These are phyloP conservation scores for Scedosporium apiospermum DNA, from an alignment of 2,329 filamentous ascomycete species.

Conservation along the genomic window DNA sequence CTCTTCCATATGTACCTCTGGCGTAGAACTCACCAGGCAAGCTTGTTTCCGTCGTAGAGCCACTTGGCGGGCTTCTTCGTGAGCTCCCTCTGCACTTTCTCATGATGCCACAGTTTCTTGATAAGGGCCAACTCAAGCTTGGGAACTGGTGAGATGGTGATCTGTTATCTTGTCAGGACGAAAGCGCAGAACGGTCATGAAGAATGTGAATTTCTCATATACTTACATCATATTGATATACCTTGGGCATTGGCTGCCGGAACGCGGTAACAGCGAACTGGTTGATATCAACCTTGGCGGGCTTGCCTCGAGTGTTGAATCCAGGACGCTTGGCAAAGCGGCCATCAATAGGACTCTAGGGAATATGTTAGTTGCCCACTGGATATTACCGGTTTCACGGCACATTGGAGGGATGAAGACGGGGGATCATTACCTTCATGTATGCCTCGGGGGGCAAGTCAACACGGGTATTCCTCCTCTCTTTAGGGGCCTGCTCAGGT, in stretches of 20 bases:
- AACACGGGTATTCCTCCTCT: constrained; percentile 36
- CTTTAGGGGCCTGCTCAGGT: constrained; percentile 15
- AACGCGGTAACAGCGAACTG: constrained; percentile 59
- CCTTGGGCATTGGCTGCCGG: constrained; percentile 39
- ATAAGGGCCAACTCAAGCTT: constrained; percentile 42
- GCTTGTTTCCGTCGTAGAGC: constrained; percentile 74
- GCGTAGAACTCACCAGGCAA: constrained; percentile 63
- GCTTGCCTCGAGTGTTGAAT: constrained; percentile 49
- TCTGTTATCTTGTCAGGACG: constrained; percentile 8
- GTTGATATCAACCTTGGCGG: constrained; percentile 55
- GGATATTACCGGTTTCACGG: neutral
- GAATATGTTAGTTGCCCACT: neutral
- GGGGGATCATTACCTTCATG: constrained; percentile 21
- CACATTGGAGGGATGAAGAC: neutral
- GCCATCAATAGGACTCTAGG: constrained; percentile 16
- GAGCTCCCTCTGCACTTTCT: constrained; percentile 46
- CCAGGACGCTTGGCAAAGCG: constrained; percentile 37
- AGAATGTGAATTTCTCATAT: neutral
- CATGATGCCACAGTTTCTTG: constrained; percentile 67
- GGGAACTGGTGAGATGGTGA: constrained; percentile 7
- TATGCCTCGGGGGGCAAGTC: constrained; percentile 52
- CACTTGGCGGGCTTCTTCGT: constrained; percentile 36
- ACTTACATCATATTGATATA: constrained; percentile 82
- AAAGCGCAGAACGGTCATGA: neutral
- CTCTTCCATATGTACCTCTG: neutral